phyloP scores from a whole-genome alignment of 2,329 filamentous ascomycete species.

The Cyphellophora europaea region DNA sequence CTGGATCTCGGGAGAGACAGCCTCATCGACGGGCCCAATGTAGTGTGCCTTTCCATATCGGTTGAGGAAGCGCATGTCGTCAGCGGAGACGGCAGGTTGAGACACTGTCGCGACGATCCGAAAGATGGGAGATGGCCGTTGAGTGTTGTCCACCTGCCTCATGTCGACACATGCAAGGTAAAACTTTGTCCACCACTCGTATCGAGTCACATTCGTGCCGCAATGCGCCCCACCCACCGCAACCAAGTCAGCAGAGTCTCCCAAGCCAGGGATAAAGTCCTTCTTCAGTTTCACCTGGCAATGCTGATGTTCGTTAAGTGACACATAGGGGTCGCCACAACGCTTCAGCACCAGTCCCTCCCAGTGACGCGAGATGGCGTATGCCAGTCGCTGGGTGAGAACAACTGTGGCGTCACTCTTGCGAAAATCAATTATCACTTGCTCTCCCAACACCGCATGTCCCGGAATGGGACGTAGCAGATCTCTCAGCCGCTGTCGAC shows the following conservation, averaged over 20 bases:
- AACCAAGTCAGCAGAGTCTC: conserved; percentile 74
- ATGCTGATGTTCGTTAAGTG: conserved; percentile 29
- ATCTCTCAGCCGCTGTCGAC: conserved; percentile 44
- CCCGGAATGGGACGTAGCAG: conserved; percentile 49
- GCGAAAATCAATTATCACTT: conserved; percentile 59
- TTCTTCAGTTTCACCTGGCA: conserved; percentile 78
- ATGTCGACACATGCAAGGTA: conserved; percentile 68
- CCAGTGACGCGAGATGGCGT: conserved; percentile 52
- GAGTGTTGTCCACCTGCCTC: conserved; percentile 45
- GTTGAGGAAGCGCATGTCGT: conserved; percentile 42
- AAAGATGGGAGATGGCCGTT: conserved; percentile 46
- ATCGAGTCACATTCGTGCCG: conserved; percentile 49
- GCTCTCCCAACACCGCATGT: conserved; percentile 55
- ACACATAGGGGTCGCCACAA: conserved; percentile 66
- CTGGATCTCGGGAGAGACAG: conserved; percentile 14
- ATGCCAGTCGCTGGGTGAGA: conserved; percentile 57
- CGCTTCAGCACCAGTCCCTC: conserved; percentile 78
- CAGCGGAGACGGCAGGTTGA: too few relatives aligned
- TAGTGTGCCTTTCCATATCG: conserved; percentile 36
- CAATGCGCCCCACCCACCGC: conserved; percentile 67
- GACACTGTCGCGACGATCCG: conserved; percentile 49
- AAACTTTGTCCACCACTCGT: conserved; percentile 67
- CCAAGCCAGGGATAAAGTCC: conserved; percentile 67
- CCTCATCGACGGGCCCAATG: conserved; percentile 23
- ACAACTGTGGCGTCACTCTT: conserved; percentile 39